Conservation (phyloP, 1,284 basidiomycete genomes). For the Somion occarium region DNA sequence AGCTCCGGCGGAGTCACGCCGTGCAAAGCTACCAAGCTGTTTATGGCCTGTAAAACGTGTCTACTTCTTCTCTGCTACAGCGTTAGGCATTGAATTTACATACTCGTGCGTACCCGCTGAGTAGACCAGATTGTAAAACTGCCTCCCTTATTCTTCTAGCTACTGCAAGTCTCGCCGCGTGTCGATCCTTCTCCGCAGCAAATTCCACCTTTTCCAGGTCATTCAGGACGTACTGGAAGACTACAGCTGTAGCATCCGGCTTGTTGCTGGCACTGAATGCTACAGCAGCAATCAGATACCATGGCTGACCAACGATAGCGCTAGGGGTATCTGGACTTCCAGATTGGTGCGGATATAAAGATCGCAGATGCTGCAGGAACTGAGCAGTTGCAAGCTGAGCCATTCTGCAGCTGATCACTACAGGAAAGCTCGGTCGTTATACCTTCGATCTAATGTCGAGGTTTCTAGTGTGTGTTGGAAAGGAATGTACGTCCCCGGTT, state of each 20-base stretch:
- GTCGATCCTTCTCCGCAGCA: conserved; percentile 22
- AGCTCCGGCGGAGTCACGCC: conserved; percentile 30
- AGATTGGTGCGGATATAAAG: conserved; percentile 17
- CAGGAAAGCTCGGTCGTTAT: too few relatives aligned
- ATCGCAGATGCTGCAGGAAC: conserved; percentile 23
- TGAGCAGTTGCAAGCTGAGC: conserved; percentile 20
- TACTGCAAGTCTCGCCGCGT: conserved; percentile 33
- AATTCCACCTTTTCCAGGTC: conserved; percentile 32
- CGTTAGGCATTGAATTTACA: conserved; percentile 2
- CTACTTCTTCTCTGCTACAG: not conserved
- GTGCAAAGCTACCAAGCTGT: conserved; percentile 27
- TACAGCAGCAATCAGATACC: conserved; percentile 52
- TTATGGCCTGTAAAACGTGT: conserved; percentile 26
- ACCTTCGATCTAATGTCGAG: too few relatives aligned
- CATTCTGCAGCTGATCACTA: conserved; percentile 12
- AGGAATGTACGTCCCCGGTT: too few relatives aligned
- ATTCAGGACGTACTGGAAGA: conserved; percentile 42
- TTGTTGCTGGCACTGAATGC: conserved; percentile 51
- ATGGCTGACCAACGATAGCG: conserved; percentile 38
- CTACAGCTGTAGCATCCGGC: conserved; percentile 47
- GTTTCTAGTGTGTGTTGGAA: too few relatives aligned
- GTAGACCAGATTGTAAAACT: conserved; percentile 51
- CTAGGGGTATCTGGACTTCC: conserved; percentile 9
- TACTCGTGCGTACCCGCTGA: conserved; percentile 49
- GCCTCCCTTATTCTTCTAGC: conserved; percentile 50